Base-by-base conservation (phyloP, 108 stramenopile species). In the Hondaea fermentalgiana region DNA sequence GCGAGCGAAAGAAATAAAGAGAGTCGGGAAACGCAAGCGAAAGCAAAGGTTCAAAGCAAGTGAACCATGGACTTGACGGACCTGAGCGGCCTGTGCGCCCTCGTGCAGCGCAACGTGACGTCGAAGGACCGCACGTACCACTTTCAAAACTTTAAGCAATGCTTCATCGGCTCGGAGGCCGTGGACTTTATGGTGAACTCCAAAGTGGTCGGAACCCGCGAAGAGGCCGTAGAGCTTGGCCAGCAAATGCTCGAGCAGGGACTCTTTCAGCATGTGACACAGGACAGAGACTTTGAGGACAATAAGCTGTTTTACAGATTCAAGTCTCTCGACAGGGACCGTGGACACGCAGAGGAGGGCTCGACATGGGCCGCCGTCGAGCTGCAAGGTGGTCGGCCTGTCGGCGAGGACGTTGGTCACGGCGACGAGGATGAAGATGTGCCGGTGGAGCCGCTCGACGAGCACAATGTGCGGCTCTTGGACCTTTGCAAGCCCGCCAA, bases 401-500 rank as follows among this genome's bases (percentile, higher is more conserved):
- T 69, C 8, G 64, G 64, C 10, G 64, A 69, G 12, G 64, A 69
- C 64, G 42, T 69, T 3, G 64, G 64, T 1, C 42, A 42, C 42
- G 8, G 6, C 25, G 90, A 93, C 58, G 94, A 93, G 83, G 72
- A 94, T 72, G 92, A 87, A 72, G 72, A 94, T 72, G 92, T 72
- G 12, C 92, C 94, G 1, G 90, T 96, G 59, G 94, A 94, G 91
- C 96, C 96, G 5, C 76, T 95, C 89, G 96, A 96, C 60, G 89
- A 95, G 55, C 90, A 94, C 89, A 96, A 96, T 83, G 88, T 90
- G 14, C 72, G 69, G 42, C 93, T 96, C 4, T 87, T 96, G 42
- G 90, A 94, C 87, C 76, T 96, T 64, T 95, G 95, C 10, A 95
- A 95, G 90, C 96, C 96, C n/a, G 91, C 93, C 21, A 92, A 93